Base-by-base conservation (phyloP, 2,329 filamentous ascomycete genomes). In the Fusarium begoniae region DNA sequence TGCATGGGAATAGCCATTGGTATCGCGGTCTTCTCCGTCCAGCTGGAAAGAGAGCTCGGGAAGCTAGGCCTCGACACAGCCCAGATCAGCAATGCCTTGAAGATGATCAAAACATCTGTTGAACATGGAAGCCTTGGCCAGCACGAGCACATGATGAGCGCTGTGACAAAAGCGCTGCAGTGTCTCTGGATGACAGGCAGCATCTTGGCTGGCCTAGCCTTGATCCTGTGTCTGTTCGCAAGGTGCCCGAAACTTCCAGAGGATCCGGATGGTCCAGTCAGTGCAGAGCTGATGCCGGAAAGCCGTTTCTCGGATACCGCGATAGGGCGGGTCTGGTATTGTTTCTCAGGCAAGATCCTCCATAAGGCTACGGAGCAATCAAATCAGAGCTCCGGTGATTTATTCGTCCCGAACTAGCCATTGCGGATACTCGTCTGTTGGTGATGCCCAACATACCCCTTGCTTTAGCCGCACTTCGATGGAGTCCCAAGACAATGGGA, bases 1-100 rank as follows among this genome's bases (percentile, higher is more conserved):
- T 79, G 77, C 60, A 55, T 80, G 26, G 78, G 78, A 28, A 73
- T 80, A 40, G 78, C 78, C 30, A 44, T 79, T 26, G 78, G 78
- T 10, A 77, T 73, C 22, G 64, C 69, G 45, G 63, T 79, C 63
- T 80, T 80, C 44, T 78, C 77, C n/a, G 69, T 63, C n/a, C 69
- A 70, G 37, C 63, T 79, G 26, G 55, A 58, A 26, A 24, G 28
- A 18, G 66, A 70, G 61, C 75, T 78, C 30, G 30, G 58, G 26
- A 43, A 32, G 47, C 53, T 66, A 32, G 66, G 69, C 14, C 55
- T 58, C 26, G 63, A 57, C 45, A 59, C 60, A n/a, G 47, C 62
- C 18, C 66, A 63, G n/a, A 74, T 72, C 45, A 58, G 63, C 15
- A 57, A 72, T 50, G 48, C 65, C 20, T 75, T 78, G 69, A 76